A percentile compares a stretch with the other conserved stretches of the same genome.
These are phyloP conservation scores for Porpolomopsis calyptriformis DNA, from an alignment of 768 basidiomycete species.

Conservation along the genomic window DNA sequence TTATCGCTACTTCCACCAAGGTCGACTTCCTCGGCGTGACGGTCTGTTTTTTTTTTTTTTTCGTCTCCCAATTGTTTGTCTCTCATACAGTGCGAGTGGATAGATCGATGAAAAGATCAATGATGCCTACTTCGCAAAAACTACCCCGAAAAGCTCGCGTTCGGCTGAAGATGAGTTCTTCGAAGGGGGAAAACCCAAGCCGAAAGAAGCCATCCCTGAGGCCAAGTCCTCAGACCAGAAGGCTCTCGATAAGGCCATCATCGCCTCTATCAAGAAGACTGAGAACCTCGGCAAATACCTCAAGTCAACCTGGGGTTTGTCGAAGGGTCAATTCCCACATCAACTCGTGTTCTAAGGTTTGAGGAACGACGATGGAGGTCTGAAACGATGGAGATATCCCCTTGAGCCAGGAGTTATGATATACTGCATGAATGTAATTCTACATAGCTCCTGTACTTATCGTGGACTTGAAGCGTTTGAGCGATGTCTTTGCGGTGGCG, in stretches of 20 bases:
- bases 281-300: conserved; percentile 90
- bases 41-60: conserved; percentile 34
- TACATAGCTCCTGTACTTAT: conserved; percentile 6
- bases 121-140: conserved; percentile 90
- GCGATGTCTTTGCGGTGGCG: no score
- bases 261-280: conserved; percentile 82
- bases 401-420: no score
- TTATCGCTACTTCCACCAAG: conserved; percentile 95
- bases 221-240: conserved; percentile 89
- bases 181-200: conserved; percentile 83
- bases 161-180: conserved; percentile 98
- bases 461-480: no score
- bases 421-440: no score
- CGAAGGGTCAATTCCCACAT: conserved; percentile 96
- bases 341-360: conserved; percentile 67
- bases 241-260: conserved; percentile 65
- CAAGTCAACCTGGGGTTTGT: conserved; percentile 84
- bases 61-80: background rate
- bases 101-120: conserved; percentile 85
- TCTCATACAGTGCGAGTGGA: conserved; percentile 3
- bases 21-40: conserved; percentile 67
- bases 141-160: conserved; percentile 50
- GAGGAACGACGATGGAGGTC: conserved; percentile 10
- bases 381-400: no score
- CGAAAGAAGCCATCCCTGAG: conserved; percentile 77